Base-by-base conservation (phyloP, 306 rosid species). In the Astragalus membranaceus region DNA sequence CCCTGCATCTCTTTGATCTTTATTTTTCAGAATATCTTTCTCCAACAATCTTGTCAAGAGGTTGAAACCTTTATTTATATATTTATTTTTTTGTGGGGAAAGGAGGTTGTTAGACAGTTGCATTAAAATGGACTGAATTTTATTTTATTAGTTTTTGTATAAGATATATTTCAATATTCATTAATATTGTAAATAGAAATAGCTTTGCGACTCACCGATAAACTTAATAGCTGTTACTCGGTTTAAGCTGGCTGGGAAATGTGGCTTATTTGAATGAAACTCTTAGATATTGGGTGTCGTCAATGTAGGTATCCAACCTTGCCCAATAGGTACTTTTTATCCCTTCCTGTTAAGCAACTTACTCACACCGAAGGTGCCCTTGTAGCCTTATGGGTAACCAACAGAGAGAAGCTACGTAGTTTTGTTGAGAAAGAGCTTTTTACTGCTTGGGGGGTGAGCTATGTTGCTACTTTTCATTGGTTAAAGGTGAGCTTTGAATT, bases 321-420 rank as follows among this genome's bases (percentile, higher is more conserved):
- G 82, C 98, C 98, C 44, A 93, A 85, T 70, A 78, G 80, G 43
- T 85, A 85, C 73, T 87, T 93, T 65, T 78, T 88, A 53, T 86
- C 92, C 47, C 83, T 93, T 78, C 98, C 97, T 5, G 78, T 93
- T 62, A 90, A 85, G 87, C 84, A 85, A 73, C 85, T 93, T 42
- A 79, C 89, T 74, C 97, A 88, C 75, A 72, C 75, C 0, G 75
- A 88, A 58, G 98, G 97, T 72, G 96, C 94, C 16, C 88, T 93
- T 54, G 78, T 93, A 13, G 96, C 94, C 47, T 85, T 93, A 62
- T 93, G 98, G 98, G 94, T 90, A 56, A 93, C 98, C 73, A 93
- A 90, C 76, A 90, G 96, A 78, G 97, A 93, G 85, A 93, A 93
- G 78, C 79, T 88, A 62, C 96, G 88, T 9, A 36, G 80, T 79